Evolutionary conservation across 1,284 basidiomycete genomes (phyloP).

Genomic region (Leccinum fallax): DNA sequence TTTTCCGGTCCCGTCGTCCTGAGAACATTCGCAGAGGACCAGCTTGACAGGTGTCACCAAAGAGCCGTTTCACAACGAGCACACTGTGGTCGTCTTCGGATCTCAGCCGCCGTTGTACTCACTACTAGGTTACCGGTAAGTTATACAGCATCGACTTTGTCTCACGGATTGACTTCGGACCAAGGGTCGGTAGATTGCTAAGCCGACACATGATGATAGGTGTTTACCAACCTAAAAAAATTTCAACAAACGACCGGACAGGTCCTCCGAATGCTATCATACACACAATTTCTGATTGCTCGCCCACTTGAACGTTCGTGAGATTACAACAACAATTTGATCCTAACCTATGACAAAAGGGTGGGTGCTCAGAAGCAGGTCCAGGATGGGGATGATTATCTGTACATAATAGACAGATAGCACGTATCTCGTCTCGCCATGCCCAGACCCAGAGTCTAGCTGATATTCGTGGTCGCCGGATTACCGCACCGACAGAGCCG

Average conservation of each 20-base stretch:
- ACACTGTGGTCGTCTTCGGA: not conserved
- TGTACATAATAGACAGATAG: not conserved
- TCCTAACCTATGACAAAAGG: not conserved
- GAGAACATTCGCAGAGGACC: conserved; percentile 5
- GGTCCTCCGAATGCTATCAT: not conserved
- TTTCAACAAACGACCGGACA: not conserved
- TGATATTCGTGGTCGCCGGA: not conserved
- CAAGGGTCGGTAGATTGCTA: not conserved
- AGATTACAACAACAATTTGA: not conserved
- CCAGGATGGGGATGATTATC: not conserved
- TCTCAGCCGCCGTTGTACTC: not conserved
- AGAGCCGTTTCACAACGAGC: conserved; percentile 9
- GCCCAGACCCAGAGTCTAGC: not conserved
- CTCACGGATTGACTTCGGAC: not conserved
- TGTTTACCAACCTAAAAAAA: not conserved
- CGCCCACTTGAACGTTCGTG: not conserved
- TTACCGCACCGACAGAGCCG: not conserved
- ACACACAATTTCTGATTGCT: not conserved
- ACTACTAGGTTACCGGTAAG: not conserved
- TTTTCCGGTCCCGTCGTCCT: not conserved
- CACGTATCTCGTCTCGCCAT: not conserved
- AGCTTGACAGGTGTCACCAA: conserved; percentile 6
- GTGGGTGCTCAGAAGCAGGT: not conserved
- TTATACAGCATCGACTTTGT: not conserved
- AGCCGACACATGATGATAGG: not conserved